Conservation (phyloP, 164 flowering plant species). For the Vitis vinifera region DNA sequence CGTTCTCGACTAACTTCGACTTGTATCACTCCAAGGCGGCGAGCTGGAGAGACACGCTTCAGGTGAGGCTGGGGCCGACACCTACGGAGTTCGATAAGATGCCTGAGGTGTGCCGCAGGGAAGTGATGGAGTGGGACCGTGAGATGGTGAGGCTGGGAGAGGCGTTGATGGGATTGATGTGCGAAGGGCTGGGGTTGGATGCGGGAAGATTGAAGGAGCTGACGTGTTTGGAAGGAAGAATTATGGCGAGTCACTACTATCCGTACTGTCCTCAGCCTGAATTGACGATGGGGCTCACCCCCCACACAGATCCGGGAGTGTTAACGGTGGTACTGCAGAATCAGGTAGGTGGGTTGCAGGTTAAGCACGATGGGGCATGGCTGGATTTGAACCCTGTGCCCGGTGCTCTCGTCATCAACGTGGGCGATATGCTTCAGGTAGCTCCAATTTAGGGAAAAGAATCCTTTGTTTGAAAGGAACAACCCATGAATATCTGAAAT, state of each 20-base stretch:
- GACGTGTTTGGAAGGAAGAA: constrained; percentile 37
- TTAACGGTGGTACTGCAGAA: constrained; percentile 65
- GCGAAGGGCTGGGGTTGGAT: constrained; percentile 60
- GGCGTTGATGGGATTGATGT: constrained; percentile 42
- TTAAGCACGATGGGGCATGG: constrained; percentile 52
- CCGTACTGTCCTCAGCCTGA: constrained; percentile 79
- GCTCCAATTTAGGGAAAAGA: background rate
- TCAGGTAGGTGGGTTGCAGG: constrained; percentile 59
- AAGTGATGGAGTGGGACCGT: constrained; percentile 43
- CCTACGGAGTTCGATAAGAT: constrained; percentile 18
- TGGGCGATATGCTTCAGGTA: constrained; percentile 75
- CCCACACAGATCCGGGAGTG: constrained; percentile 66
- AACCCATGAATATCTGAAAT: too few relatives aligned
- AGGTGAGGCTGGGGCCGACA: constrained; percentile 30
- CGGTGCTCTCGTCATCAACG: constrained; percentile 61
- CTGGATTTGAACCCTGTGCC: constrained; percentile 54
- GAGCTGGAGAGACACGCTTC: constrained; percentile 59
- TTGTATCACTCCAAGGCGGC: constrained; percentile 51
- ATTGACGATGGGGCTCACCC: constrained; percentile 53
- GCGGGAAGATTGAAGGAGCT: constrained; percentile 34
- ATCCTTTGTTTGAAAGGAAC: background rate
- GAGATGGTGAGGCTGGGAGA: constrained; percentile 32
- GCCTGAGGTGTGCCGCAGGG: constrained; percentile 46
- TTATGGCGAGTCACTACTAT: constrained; percentile 57
- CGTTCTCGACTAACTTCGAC: constrained; percentile 39